phyloP scores from a whole-genome alignment of 306 rosid genomes.

The Pachyrhizus erosus region DNA sequence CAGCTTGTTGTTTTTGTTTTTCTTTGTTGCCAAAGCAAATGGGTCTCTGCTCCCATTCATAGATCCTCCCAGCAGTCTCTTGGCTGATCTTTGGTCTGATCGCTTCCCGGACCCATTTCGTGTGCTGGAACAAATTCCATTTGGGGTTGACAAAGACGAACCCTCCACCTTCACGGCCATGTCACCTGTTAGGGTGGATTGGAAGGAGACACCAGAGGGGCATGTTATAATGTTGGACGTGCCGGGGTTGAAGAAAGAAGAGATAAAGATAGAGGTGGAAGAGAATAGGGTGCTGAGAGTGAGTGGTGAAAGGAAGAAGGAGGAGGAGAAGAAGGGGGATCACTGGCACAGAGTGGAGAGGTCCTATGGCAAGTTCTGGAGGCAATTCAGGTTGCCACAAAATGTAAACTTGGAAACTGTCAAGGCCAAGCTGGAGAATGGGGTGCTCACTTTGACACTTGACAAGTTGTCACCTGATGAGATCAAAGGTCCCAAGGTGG shows the following conservation, averaged over 20 bases:
- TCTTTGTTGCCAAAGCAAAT: constrained; percentile 43
- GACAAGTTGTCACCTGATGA: constrained; percentile 63
- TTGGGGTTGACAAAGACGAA: constrained; percentile 53
- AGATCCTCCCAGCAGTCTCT: constrained; percentile 53
- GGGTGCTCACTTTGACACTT: constrained; percentile 64
- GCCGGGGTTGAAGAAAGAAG: constrained; percentile 66
- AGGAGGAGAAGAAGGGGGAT: constrained; percentile 62
- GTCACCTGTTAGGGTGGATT: constrained; percentile 63
- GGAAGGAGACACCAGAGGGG: constrained; percentile 74
- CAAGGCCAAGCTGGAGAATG: constrained; percentile 65
- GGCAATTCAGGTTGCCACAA: constrained; percentile 68
- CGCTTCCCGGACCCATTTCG: constrained; percentile 66
- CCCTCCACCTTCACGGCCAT: constrained; percentile 23
- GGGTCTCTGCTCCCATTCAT: constrained; percentile 61
- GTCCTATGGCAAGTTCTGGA: constrained; percentile 70
- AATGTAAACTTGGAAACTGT: constrained; percentile 69
- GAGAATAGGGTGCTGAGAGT: constrained; percentile 66
- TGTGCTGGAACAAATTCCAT: constrained; percentile 66
- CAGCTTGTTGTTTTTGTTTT: neutral
- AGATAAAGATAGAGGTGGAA: constrained; percentile 68
- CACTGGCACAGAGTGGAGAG: constrained; percentile 75
- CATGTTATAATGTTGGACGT: constrained; percentile 72
- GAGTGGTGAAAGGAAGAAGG: constrained; percentile 71
- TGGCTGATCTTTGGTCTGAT: constrained; percentile 50
- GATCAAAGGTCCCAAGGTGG: constrained; percentile 64